Evolutionary conservation across 768 basidiomycete genomes (phyloP).

Genomic region (Boletus rubropictus): DNA sequence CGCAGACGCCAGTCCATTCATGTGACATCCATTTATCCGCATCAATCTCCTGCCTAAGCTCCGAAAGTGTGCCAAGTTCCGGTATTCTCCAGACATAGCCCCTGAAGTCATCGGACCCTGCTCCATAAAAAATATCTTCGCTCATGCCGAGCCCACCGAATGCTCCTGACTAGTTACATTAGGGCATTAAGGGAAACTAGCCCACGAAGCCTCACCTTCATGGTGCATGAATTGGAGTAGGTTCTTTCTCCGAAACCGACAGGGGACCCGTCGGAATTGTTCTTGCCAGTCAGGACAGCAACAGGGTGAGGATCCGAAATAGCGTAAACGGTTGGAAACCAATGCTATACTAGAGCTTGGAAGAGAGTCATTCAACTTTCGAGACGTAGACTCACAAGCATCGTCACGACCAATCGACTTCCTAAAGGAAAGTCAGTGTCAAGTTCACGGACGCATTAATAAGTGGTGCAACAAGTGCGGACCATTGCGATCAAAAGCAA

Average conservation of each 20-base stretch:
- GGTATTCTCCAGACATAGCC: conserved; percentile 79
- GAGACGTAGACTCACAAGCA: conserved; percentile 45
- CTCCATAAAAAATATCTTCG: conserved; percentile 55
- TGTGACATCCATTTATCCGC: conserved; percentile 41
- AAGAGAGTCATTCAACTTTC: neutral
- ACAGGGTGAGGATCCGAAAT: conserved; percentile 63
- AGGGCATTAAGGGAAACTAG: neutral
- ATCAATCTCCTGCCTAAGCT: conserved; percentile 42
- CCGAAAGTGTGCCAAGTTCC: conserved; percentile 36
- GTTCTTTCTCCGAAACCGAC: conserved; percentile 42
- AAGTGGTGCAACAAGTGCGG: conserved; percentile 6
- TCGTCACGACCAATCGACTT: conserved; percentile 55
- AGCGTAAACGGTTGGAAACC: conserved; percentile 64
- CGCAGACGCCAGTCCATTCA: conserved; percentile 28
- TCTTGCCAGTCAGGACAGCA: conserved; percentile 58
- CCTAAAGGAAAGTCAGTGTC: conserved; percentile 35
- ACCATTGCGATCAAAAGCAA: conserved; percentile 67
- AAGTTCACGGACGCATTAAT: conserved; percentile 1
- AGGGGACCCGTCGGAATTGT: conserved; percentile 50
- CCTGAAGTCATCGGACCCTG: conserved; percentile 82
- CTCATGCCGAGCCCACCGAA: conserved; percentile 59
- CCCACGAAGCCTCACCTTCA: conserved; percentile 48
- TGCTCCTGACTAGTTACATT: conserved; percentile 54
- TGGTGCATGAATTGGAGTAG: conserved; percentile 71
- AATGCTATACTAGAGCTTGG: conserved; percentile 41